A percentile compares a stretch with the other conserved stretches of the same genome.
These are phyloP conservation scores for Penicillium angulare DNA, from an alignment of 495 filamentous ascomycete species.

Conservation along the genomic window DNA sequence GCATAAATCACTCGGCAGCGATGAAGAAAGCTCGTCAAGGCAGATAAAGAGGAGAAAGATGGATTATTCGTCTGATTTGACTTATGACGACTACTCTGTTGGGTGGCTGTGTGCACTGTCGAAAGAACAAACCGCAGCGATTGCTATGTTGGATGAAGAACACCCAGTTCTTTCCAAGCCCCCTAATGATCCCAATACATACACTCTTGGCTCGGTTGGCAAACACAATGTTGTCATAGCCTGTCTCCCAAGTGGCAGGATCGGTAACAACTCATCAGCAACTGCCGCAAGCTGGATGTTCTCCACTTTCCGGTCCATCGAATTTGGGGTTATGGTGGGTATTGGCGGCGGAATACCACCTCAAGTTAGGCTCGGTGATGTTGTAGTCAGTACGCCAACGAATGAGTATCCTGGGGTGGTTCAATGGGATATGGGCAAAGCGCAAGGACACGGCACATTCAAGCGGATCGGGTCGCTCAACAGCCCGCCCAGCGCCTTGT, in stretches of 20 bases:
- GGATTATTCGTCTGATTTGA: neutral
- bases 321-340: constrained; percentile 40
- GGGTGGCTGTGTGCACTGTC: constrained; percentile 27
- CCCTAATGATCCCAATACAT: constrained; percentile 22
- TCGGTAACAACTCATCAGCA: constrained; percentile 28
- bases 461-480: constrained; percentile 19
- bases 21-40: no score
- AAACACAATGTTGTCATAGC: constrained; percentile 35
- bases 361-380: constrained; percentile 18
- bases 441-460: constrained; percentile 15
- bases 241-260: constrained; percentile 28
- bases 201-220: constrained; percentile 27
- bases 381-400: constrained; percentile 18
- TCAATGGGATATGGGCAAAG: constrained; percentile 22
- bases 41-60: neutral
- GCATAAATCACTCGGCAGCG: no score
- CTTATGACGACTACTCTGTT: constrained; percentile 19
- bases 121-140: constrained; percentile 18
- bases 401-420: constrained; percentile 9
- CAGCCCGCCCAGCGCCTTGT: neutral
- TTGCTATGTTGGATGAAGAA: constrained; percentile 19
- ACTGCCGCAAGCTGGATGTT: constrained; percentile 27
- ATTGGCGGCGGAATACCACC: constrained; percentile 41
- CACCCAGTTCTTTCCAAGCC: constrained; percentile 2
- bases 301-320: constrained; percentile 33